phyloP scores from a whole-genome alignment of 2,329 filamentous ascomycete genomes.

The Paraphaeosphaeria minitans region DNA sequence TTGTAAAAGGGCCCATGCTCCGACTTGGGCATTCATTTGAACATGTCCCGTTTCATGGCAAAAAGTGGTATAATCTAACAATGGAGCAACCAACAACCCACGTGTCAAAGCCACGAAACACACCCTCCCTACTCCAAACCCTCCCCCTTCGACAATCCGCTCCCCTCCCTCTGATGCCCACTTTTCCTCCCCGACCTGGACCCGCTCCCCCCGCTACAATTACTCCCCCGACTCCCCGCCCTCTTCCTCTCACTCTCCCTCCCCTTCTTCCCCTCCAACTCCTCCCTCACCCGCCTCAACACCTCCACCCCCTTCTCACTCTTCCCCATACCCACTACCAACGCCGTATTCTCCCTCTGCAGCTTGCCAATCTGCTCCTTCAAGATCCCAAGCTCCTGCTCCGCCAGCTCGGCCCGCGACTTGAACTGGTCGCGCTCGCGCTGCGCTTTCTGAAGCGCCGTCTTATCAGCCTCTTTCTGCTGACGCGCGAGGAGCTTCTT shows the following conservation, averaged over 20 bases:
- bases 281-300: slow-evolving; percentile 39
- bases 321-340: slow-evolving; percentile 54
- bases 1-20: no score
- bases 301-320: slow-evolving; percentile 42
- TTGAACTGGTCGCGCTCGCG: slow-evolving; percentile 56
- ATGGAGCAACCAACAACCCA: neutral
- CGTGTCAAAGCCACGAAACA: neutral
- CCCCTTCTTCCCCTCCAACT: slow-evolving; percentile 25
- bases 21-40: no score
- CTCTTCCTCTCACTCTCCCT: slow-evolving; percentile 31
- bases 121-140: neutral
- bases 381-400: slow-evolving; percentile 57
- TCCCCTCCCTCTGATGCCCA: slow-evolving; percentile 14
- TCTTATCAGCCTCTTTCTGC: slow-evolving; percentile 62
- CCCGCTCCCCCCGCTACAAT: slow-evolving; percentile 27
- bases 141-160: slow-evolving; percentile 6
- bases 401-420: slow-evolving; percentile 52
- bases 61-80: neutral
- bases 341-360: slow-evolving; percentile 62
- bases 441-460: slow-evolving; percentile 53
- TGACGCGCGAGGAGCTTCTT: slow-evolving; percentile 68
- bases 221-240: slow-evolving; percentile 34
- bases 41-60: no score
- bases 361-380: slow-evolving; percentile 59
- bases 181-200: slow-evolving; percentile 11